phyloP scores from a whole-genome alignment of 352 stramenopile species.

The Pythium aphanidermatum region DNA sequence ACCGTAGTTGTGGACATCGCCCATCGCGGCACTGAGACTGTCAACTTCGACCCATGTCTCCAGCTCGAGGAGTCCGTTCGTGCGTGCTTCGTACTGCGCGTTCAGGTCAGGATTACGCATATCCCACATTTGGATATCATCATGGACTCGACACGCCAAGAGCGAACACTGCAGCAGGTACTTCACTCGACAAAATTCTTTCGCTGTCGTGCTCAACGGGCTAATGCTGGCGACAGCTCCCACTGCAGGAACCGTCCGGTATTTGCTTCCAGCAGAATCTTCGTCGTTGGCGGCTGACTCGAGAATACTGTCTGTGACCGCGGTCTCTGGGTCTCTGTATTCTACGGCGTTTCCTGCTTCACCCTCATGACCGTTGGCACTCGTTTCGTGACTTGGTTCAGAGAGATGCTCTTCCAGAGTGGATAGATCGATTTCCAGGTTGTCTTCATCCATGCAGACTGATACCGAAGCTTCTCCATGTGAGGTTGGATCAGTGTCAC shows the following conservation, averaged over 20 bases:
- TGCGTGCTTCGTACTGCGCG: constrained; percentile 49
- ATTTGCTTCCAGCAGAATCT: neutral
- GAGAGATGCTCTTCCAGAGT: neutral
- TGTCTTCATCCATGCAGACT: neutral
- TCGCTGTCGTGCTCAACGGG: constrained; percentile 32
- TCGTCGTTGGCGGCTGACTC: neutral
- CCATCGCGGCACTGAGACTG: constrained; percentile 52
- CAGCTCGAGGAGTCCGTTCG: constrained; percentile 46
- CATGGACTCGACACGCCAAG: constrained; percentile 39
- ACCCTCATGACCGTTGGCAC: neutral
- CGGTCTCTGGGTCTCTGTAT: neutral
- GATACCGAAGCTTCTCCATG: neutral
- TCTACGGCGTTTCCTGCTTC: neutral
- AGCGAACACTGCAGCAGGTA: constrained; percentile 66
- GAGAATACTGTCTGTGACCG: no score
- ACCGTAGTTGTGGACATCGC: constrained; percentile 42
- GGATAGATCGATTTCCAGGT: neutral
- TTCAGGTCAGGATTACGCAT: constrained; percentile 57
- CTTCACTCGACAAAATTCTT: constrained; percentile 56
- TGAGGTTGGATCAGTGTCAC: neutral
- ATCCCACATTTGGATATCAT: constrained; percentile 63
- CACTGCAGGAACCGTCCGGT: constrained; percentile 25
- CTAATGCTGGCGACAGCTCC: constrained; percentile 40
- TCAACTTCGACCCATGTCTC: constrained; percentile 74
- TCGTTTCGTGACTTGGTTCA: neutral